These are phyloP conservation scores for Nemania bipapillata DNA, from an alignment of 2,329 filamentous ascomycete species.

Conservation along the genomic window DNA sequence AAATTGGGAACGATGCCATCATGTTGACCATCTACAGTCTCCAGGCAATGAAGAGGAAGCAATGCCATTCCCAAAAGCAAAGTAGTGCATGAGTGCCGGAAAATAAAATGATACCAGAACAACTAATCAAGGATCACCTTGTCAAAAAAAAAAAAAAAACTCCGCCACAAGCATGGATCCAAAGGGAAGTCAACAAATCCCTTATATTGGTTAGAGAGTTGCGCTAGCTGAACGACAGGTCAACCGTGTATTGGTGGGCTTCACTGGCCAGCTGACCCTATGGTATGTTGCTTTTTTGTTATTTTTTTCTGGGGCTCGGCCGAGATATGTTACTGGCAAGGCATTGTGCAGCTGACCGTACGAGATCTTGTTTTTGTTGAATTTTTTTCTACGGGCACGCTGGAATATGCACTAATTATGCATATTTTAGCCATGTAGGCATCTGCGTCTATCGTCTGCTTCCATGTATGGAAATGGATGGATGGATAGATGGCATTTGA, in stretches of 20 bases:
- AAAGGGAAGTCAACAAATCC: slow-evolving; percentile 6
- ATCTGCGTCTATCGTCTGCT: slow-evolving; percentile 10
- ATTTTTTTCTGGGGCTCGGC: not conserved
- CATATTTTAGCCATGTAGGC: not conserved
- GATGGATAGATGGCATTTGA: slow-evolving; percentile 39
- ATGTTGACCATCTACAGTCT: not conserved
- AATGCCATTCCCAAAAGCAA: slow-evolving; percentile 18
- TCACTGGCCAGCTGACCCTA: not conserved
- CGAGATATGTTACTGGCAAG: not conserved
- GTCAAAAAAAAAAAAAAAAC: slow-evolving; percentile 33
- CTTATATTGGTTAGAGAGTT: not conserved
- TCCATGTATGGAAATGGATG: slow-evolving; percentile 2
- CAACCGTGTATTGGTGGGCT: not conserved
- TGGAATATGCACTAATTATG: not conserved
- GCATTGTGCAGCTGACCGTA: not conserved
- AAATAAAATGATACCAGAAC: slow-evolving; percentile 17
- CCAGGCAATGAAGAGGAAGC: not conserved
- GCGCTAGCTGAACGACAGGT: not conserved
- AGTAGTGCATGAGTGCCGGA: slow-evolving; percentile 39
- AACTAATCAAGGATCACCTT: slow-evolving; percentile 29
- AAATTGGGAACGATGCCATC: too few relatives aligned
- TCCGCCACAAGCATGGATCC: slow-evolving; percentile 4
- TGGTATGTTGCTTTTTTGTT: not conserved
- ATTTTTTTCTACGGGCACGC: not conserved
- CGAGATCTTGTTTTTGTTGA: not conserved